Base-by-base conservation (phyloP, 306 rosid species). In the Spatholobus suberectus region DNA sequence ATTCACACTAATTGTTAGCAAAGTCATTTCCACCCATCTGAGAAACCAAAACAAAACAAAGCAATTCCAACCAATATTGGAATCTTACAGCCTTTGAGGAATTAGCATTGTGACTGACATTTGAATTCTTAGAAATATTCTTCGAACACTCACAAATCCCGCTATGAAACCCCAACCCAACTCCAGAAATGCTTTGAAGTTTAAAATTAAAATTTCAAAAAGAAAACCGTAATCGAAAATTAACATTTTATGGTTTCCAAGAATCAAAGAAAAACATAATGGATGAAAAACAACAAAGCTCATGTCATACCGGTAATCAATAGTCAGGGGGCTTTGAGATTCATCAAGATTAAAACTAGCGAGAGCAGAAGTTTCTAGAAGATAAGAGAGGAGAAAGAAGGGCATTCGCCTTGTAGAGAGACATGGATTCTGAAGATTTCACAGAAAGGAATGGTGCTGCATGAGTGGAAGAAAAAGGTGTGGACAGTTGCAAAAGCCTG, bases 231-330 rank as follows among this genome's bases (percentile, higher is more conserved):
- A 18, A 26, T 3, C n/a, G n/a, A n/a, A n/a, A n/a, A n/a, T n/a
- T n/a, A n/a, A n/a, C n/a, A n/a, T n/a, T 73, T 5, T 46, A 38
- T 32, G 35, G 49, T 29, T 80, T 38, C 73, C 15, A 14, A 12
- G 27, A 37, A 80, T 52, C 49, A 74, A 84, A 78, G 0, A 44
- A 72, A 70, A 74, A 74, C 58, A 57, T 2, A 18, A 72, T 10
- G 24, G 73, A 58, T n/a, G 0, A 6, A 51, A 58, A 46, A 18
- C 32, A 23, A 26, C 21, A 46, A 55, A 77, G 70, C 44, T 40
- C 47, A 73, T 0, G 8, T 20, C 57, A 55, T 76, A 96, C 99
- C 89, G 13, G 74, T 96, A 96, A 90, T 96, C 94, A 12, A 92
- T 87, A 62, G 96, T 35, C 55, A 90, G 37, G 24, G 99, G 99